These are phyloP conservation scores for Lactifluus echinatus DNA, from an alignment of 768 basidiomycete species.

Conservation along the genomic window DNA sequence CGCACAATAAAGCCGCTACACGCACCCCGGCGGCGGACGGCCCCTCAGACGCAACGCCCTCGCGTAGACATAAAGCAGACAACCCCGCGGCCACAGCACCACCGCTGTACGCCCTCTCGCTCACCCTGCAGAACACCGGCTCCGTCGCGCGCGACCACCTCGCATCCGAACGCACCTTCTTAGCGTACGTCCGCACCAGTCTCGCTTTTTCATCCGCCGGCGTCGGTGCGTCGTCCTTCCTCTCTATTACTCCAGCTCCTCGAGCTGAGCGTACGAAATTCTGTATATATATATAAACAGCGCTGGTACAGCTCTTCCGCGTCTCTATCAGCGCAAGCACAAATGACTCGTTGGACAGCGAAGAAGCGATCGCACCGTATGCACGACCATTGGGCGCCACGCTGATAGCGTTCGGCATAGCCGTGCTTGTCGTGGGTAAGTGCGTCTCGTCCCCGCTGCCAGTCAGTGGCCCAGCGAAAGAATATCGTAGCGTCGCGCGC, in stretches of 20 bases:
- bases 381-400: slow-evolving; percentile 40
- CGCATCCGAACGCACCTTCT: slow-evolving; percentile 42
- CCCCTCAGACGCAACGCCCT: not conserved
- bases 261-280: not conserved
- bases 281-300: too few relatives aligned
- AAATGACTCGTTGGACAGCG: slow-evolving; percentile 8
- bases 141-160: slow-evolving; percentile 46
- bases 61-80: not conserved
- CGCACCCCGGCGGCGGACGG: not conserved
- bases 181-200: slow-evolving; percentile 45
- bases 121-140: slow-evolving; percentile 38
- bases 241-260: not conserved
- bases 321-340: slow-evolving; percentile 25
- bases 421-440: slow-evolving; percentile 30
- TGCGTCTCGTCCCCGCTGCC: not conserved
- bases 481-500: too few relatives aligned
- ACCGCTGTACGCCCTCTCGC: slow-evolving; percentile 13
- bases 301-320: slow-evolving; percentile 41
- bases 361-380: slow-evolving; percentile 20
- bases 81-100: slow-evolving; percentile 1
- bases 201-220: slow-evolving; percentile 41
- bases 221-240: slow-evolving; percentile 31
- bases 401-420: slow-evolving; percentile 30
- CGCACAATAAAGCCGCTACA: too few relatives aligned
- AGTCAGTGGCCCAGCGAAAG: too few relatives aligned